Conservation (phyloP, 345 rosid genomes). For the Moringa oleifera region DNA sequence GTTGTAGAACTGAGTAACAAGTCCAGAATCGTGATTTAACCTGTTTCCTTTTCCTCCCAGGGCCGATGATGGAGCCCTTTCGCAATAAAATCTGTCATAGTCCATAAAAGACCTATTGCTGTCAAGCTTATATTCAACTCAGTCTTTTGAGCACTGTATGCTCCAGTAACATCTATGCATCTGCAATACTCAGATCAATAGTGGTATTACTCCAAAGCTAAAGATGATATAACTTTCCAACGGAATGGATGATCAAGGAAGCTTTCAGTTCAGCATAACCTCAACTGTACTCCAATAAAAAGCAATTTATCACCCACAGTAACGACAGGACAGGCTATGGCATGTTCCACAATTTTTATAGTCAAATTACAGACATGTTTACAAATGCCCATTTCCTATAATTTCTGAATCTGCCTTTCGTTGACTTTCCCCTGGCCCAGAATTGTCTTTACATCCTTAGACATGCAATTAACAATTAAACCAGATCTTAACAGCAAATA, state of each 20-base stretch:
- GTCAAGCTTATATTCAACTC: constrained; percentile 95
- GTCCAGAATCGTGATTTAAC: constrained; percentile 26
- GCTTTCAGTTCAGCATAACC: not conserved
- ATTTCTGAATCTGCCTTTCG: too few relatives aligned
- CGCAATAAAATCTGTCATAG: constrained; percentile 81
- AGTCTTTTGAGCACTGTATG: constrained; percentile 87
- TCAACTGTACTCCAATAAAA: not conserved
- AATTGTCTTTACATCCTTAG: not conserved
- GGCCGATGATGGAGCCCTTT: constrained; percentile 51
- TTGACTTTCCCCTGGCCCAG: too few relatives aligned
- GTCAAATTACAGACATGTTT: not conserved
- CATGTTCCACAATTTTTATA: not conserved
- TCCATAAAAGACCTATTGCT: constrained; percentile 93
- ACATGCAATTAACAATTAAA: not conserved
- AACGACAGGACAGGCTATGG: not conserved
- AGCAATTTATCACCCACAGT: not conserved
- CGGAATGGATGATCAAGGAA: not conserved
- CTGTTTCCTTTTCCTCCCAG: constrained; percentile 48
- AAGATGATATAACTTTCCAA: not conserved
- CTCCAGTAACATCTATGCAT: constrained; percentile 97
- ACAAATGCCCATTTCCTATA: too few relatives aligned
- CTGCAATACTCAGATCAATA: constrained; percentile 42
- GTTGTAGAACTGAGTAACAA: not conserved
- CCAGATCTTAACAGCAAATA: too few relatives aligned
- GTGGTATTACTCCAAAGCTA: constrained; percentile 12